These are phyloP conservation scores for Raffaelea deltoideospora DNA, from an alignment of 2,329 filamentous ascomycete genomes.

Conservation along the genomic window DNA sequence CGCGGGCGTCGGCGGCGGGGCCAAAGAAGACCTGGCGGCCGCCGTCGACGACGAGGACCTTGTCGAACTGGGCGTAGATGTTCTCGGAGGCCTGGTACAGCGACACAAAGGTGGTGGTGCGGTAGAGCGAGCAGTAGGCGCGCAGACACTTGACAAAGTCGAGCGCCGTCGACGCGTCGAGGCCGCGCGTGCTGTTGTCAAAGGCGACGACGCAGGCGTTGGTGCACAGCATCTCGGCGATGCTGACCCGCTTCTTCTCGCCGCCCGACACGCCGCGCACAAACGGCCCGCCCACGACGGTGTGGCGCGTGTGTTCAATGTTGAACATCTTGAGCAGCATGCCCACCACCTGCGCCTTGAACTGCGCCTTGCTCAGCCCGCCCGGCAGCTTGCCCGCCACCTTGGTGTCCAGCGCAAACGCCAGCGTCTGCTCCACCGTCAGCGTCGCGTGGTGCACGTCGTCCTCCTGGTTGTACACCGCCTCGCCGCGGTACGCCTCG, in stretches of 20 bases:
- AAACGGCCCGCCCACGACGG: constrained; percentile 70
- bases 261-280: constrained; percentile 68
- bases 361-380: constrained; percentile 50
- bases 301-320: constrained; percentile 76
- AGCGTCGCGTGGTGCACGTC: constrained; percentile 75
- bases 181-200: constrained; percentile 50
- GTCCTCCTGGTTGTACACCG: constrained; percentile 76
- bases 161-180: constrained; percentile 39
- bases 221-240: constrained; percentile 71
- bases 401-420: constrained; percentile 74
- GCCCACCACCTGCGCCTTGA: constrained; percentile 61
- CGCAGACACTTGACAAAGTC: constrained; percentile 48
- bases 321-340: constrained; percentile 84
- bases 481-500: constrained; percentile 62
- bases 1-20: constrained; percentile 47
- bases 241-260: constrained; percentile 66
- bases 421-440: constrained; percentile 75
- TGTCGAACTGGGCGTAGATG: constrained; percentile 68
- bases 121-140: constrained; percentile 70
- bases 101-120: constrained; percentile 71
- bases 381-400: constrained; percentile 65
- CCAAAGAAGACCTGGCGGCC: constrained; percentile 68
- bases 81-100: constrained; percentile 76
- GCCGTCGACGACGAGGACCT: constrained; percentile 66
- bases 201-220: constrained; percentile 56